Evolutionary conservation across 805 yeast species (phyloP).

Genomic region (Saccharomycopsis amapae): DNA sequence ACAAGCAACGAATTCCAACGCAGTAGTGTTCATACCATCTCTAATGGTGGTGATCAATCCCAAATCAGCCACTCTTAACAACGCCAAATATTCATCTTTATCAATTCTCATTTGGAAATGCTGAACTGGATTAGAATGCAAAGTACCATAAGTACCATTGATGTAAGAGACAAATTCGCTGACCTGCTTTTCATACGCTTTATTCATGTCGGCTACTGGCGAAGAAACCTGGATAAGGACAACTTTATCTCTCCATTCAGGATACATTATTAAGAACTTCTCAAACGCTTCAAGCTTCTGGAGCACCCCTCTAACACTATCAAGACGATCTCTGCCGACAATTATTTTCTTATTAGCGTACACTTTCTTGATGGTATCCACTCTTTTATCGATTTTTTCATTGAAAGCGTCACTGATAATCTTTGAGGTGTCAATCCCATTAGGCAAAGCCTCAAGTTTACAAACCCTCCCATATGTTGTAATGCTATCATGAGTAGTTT

Average conservation of each 20-base stretch:
- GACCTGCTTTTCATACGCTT: constrained; percentile 62
- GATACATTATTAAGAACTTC: constrained; percentile 79
- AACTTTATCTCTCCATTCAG: constrained; percentile 84
- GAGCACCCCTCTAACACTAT: constrained; percentile 84
- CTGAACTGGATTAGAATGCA: constrained; percentile 81
- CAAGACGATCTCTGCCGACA: constrained; percentile 91
- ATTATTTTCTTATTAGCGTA: constrained; percentile 67
- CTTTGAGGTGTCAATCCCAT: constrained; percentile 76
- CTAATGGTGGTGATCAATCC: constrained; percentile 85
- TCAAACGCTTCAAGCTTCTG: constrained; percentile 92
- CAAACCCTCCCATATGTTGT: constrained; percentile 73
- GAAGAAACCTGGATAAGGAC: constrained; percentile 88
- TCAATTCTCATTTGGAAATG: constrained; percentile 88
- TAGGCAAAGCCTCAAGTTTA: constrained; percentile 69
- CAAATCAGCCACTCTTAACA: constrained; percentile 82
- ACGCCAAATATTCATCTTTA: constrained; percentile 81
- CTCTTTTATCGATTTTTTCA: constrained; percentile 49
- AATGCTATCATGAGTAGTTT: constrained; percentile 50
- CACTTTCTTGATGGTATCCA: constrained; percentile 53
- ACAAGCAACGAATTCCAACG: constrained; percentile 85
- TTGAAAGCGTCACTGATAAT: constrained; percentile 54
- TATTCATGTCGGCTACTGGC: constrained; percentile 48
- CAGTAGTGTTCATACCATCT: constrained; percentile 96
- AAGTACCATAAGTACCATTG: constrained; percentile 76
- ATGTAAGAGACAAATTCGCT: constrained; percentile 75